Base-by-base conservation (phyloP, 371 early-diverging fungal genomes). In the Mucor circinelloides region DNA sequence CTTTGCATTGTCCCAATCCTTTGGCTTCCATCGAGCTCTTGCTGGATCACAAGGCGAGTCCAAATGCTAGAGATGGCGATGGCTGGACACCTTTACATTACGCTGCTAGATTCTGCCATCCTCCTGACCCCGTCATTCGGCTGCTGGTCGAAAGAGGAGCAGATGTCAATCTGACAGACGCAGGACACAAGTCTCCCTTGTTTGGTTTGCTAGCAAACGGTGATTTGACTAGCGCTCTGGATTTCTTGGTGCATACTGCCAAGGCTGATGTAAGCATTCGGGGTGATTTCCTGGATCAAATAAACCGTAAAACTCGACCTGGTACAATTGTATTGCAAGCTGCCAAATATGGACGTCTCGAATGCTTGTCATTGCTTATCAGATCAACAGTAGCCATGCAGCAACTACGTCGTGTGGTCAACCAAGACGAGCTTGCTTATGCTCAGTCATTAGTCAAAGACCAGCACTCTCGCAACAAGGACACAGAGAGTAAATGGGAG, bases 1-100 rank as follows among this genome's bases (percentile, higher is more conserved):
- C 78, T 30, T 55, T 74, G 42, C 71, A 79, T 54, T 69, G 77
- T 59, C 40, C 73, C 31, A 63, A 76, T 30, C 79, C 84, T 10
- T 57, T 91, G 15, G 67, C 88, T 50, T 70, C 82, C 3, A 58
- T 75, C 9, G 21, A 64, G 28, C 30, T 77, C 8, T 28, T 81
- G 17, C 36, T 81, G 1, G 66, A 55, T 12, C 70, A 80, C 8
- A 74, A 75, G 6, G 75, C 82, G 1, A 67, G 74, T 23, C 86
- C 89, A 10, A 89, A 91, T 64, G 81, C 86, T 12, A 67, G 76
- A n/a, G 92, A 93, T 64, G 79, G 80, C 23, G 91, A 90, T 69
- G 90, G 90, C 3, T 92, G 92, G 92, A 90, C 91, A 7, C 89
- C 93, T 0, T 58, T 92, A 25, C 94, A 93, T 64, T 90, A 89